Base-by-base conservation (phyloP, 768 basidiomycete species). In the Leccinum variicolor region DNA sequence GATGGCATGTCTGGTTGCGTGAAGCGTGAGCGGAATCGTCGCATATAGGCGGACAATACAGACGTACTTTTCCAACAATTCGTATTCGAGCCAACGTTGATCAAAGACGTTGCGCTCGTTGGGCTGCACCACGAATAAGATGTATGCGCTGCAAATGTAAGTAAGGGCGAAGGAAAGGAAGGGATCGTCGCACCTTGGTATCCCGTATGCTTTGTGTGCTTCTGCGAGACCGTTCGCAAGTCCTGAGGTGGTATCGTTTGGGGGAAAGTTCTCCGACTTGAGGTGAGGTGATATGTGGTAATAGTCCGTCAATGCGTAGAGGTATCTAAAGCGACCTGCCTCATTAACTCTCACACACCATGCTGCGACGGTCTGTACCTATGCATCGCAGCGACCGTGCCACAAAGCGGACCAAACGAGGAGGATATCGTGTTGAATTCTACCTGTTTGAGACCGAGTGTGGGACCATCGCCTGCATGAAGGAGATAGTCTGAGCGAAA, bases 341-440 rank as follows among this genome's bases (percentile, higher is more conserved):
- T 19, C 8, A 26, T 57, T 21, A 51, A 33, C 21, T 3, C 10
- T 14, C 9, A 29, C 6, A 13, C 4, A 8, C 11, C 28, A 36
- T 19, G 25, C 31, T 15, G 26, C 4, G 6, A 19, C 4, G 14
- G 54, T 76, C 50, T 63, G 90, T 89, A 94, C 92, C 86, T 79
- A 73, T 98, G 96, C 68, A 98, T 70, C 23, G 84, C 82, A 4
- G 88, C 79, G 10, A 80, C 76, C 36, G 77, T 79, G 60, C 90
- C 78, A 0, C 90, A 90, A 14, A 98, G 77, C 1, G 86, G 67
- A 0, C 94, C 96, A 70, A 98, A 96, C 1, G 94, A 94, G 0
- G 87, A 84, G 3, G 94, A 92, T 61, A 98, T 95, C 9, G 96
- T 97, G 69, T 99, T 99, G 75, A 98, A 97, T 71, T 99, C 96